These are phyloP conservation scores for Tulasnella sp. DNA, from an alignment of 768 basidiomycete species.

Conservation along the genomic window DNA sequence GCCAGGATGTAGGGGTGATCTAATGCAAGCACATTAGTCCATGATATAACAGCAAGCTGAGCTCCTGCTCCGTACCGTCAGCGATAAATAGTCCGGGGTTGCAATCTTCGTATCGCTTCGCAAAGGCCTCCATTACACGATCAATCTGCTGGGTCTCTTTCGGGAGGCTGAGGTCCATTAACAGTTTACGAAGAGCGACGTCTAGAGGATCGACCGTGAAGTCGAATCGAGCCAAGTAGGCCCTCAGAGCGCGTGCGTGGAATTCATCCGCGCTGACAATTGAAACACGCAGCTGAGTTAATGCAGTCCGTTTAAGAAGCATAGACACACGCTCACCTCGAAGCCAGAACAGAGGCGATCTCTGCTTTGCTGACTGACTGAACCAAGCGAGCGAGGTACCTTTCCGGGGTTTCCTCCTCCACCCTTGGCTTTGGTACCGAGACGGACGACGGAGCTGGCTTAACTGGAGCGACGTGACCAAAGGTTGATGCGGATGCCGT, in stretches of 20 bases:
- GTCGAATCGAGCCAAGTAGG: constrained; percentile 69
- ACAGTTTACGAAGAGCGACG: constrained; percentile 76
- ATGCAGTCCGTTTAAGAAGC: background rate
- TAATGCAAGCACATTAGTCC: constrained; percentile 29
- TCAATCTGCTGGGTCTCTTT: constrained; percentile 98
- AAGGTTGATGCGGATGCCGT: background rate
- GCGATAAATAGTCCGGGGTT: constrained; percentile 74
- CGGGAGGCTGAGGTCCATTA: constrained; percentile 88
- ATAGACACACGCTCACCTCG: constrained; percentile 46
- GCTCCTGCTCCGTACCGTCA: constrained; percentile 46
- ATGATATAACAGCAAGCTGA: background rate
- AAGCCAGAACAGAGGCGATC: constrained; percentile 69
- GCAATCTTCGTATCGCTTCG: constrained; percentile 70
- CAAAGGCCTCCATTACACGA: constrained; percentile 93
- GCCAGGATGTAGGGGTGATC: constrained; percentile 94
- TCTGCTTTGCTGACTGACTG: constrained; percentile 66
- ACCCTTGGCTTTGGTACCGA: constrained; percentile 11
- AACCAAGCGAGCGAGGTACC: constrained; percentile 58
- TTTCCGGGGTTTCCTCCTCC: constrained; percentile 57
- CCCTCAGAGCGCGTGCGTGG: constrained; percentile 55
- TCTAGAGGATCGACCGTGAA: constrained; percentile 80
- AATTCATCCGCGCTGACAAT: constrained; percentile 60
- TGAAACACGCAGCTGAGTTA: constrained; percentile 15
- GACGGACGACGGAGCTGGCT: background rate
- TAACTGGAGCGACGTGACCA: background rate